phyloP scores from a whole-genome alignment of 371 early-diverging fungal genomes.

The Mortierella sp. region DNA sequence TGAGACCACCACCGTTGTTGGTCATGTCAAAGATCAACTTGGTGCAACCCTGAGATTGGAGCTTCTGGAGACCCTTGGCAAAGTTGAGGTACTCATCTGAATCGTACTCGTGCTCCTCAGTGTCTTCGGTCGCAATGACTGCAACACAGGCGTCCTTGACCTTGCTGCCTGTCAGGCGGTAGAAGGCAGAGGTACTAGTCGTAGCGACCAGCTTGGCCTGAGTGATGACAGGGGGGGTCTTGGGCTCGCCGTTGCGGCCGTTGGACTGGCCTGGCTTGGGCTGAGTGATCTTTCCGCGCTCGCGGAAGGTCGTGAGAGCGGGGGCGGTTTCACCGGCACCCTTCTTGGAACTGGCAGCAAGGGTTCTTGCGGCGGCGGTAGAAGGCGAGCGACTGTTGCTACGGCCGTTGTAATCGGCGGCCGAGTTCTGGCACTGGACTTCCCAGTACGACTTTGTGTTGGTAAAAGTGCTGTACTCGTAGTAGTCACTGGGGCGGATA shows the following conservation, averaged over 20 bases:
- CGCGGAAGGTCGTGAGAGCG: constrained; percentile 34
- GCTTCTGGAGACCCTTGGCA: constrained; percentile 44
- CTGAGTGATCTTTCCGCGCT: constrained; percentile 43
- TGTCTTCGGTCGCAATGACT: constrained; percentile 54
- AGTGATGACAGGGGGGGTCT: constrained; percentile 24
- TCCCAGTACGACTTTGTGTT: constrained; percentile 50
- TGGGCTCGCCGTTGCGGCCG: constrained; percentile 23
- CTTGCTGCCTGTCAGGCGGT: constrained; percentile 28
- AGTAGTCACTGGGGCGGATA: constrained; percentile 31
- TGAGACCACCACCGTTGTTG: constrained; percentile 57
- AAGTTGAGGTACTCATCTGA: constrained; percentile 42
- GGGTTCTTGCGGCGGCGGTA: neutral
- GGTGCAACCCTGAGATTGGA: constrained; percentile 46
- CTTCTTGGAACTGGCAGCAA: neutral
- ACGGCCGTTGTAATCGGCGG: constrained; percentile 29
- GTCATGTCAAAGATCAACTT: constrained; percentile 59
- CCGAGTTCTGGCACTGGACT: constrained; percentile 36
- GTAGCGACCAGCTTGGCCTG: constrained; percentile 33
- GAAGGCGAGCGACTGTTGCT: constrained; percentile 11
- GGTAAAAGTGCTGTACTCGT: constrained; percentile 37
- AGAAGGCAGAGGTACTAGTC: constrained; percentile 48
- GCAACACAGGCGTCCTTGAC: constrained; percentile 45
- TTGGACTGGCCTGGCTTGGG: constrained; percentile 33
- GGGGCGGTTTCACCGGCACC: constrained; percentile 26
- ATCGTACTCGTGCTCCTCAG: constrained; percentile 36